Base-by-base conservation (phyloP, 78 protist genomes). In the Parvularia atlantis region DNA sequence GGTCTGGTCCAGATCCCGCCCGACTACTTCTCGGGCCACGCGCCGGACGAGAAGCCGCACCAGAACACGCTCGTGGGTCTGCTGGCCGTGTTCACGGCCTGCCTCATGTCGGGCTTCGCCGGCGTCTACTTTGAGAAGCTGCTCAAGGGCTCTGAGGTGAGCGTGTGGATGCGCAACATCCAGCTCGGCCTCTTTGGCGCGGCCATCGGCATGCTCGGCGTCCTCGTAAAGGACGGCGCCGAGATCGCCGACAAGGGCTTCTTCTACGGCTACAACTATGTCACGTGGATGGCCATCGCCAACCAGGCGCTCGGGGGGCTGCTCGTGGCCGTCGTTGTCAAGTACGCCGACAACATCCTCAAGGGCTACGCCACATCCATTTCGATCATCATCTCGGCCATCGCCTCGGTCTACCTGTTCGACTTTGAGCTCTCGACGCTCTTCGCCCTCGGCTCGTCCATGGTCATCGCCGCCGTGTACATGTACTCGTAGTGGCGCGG, bases 331-430 rank as follows among this genome's bases (percentile, higher is more conserved):
- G 78, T 80, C 10, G 83, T 82, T 7, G 83, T 87, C 37, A 78
- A 80, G 71, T 83, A 83, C 67, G 91, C 91, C 5, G 91, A 87
- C 74, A 87, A 87, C 69, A 76, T 87, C 28, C 50, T 85, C 31
- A 85, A 84, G 73, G 85, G 83, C 39, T 84, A 76, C 71, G 77
- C 82, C 30, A 77, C 89, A 0, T 40, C 89, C 28, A 13, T 73
- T n/a, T 81, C 89, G 71, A 73, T 84, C 58, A 28, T 84, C 30
- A 7, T 84, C 19, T 63, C 73, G 4, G 56, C 71, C 17, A 9
- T 76, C 11, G 60, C 68, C 17, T 77, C 83, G 24, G 0, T 22
- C 37, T 58, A 35, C 33, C 24, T 84, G 31, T 66, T 84, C 59
- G 70, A 69, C 50, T 74, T 77, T 53, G 24, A 1, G 46, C 70